Evolutionary conservation across 2,329 filamentous ascomycete genomes (phyloP), one percentile per base, ranked within the genome.

Genomic region (Eutypella sp.): DNA sequence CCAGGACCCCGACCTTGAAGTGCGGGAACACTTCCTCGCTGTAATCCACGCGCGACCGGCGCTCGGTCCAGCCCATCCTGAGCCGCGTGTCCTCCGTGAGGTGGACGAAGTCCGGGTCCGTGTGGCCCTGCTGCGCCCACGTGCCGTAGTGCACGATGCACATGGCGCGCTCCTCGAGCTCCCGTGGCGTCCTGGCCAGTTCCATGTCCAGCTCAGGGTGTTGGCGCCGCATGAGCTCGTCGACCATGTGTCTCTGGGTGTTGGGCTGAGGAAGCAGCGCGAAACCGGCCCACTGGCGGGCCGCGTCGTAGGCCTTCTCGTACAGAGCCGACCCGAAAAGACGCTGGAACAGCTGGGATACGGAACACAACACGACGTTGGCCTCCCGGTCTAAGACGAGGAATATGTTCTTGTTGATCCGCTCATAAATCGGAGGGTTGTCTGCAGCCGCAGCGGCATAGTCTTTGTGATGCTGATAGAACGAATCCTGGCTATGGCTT

Each of bases 121-220:
- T 22, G 20, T 41, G 43, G 3, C 43, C 43, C 27, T 34, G 20
- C 25, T 45, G 24, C 3, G 16, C 43, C 25, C 25, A 16, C 24
- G 39, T 41, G n/a, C 34, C 43, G 23, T 45, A 45, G 23, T 45
- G 37, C 18, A 38, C 43, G 4, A 41, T 38, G 19, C 43, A 45
- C 37, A 40, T 40, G 3, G 24, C 22, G 13, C 43, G 43, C 11
- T 40, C 43, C 24, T 33, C 9, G 19, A 45, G 36, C 15, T 45
- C 37, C 16, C 34, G 16, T 3, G 34, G 34, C 3, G 18, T 37
- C 18, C 16, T 37, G 4, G 42, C 42, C 7, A 38, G 20, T 19
- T 39, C 42, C 33, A 44, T 44, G 33, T 44, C 33, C 13, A 44
- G 42, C 20, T 44, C 42, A 10, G 42, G 42, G 33, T 39, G 42